Evolutionary conservation across 345 rosid species (phyloP), one percentile per base, ranked within the genome.

Genomic region (Pugionium dolabratum): DNA sequence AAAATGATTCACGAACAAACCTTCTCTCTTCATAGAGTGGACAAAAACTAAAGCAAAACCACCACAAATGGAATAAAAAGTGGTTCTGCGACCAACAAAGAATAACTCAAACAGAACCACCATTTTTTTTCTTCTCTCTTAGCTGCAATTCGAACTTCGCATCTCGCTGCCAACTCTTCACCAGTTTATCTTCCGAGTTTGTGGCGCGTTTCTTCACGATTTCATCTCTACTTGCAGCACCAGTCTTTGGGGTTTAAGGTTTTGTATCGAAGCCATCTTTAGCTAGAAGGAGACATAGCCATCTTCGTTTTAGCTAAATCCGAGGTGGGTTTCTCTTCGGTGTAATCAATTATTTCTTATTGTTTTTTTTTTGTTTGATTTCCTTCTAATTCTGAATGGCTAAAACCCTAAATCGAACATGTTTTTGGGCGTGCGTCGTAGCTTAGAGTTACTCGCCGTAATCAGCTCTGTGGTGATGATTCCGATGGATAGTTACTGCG

Each of bases 401-500:
- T 53, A 59, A 67, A 72, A 56, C 59, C 70, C 67, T 58, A 59
- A 73, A 59, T 73, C 35, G 44, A 59, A 9, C 42, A 6, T 49
- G 6, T 34, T 18, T 18, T 18, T 18, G 18, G 18, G 18, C 18
- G 18, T 18, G 18, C 18, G 42, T 65, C 59, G 1, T 62, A 54
- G 49, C n/a, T 47, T 47, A 7, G 40, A 32, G 11, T 58, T 6
- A 47, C 5, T 36, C 37, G 30, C 6, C 31, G 45, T 33, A 6
- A 39, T 2, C 18, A 64, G 62, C 26, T 67, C 8, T 31, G 1
- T 29, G 25, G 73, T 26, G 8, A 67, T 74, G 78, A 74, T 67
- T 54, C 78, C 78, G 48, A 67, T 74, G 69, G 78, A 74, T 54
- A 67, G 61, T 55, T 67, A 74, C 29, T 62, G 64, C 2, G 57